phyloP scores from a whole-genome alignment of 148 eudicot genomes.

The Rhododendron simsii region DNA sequence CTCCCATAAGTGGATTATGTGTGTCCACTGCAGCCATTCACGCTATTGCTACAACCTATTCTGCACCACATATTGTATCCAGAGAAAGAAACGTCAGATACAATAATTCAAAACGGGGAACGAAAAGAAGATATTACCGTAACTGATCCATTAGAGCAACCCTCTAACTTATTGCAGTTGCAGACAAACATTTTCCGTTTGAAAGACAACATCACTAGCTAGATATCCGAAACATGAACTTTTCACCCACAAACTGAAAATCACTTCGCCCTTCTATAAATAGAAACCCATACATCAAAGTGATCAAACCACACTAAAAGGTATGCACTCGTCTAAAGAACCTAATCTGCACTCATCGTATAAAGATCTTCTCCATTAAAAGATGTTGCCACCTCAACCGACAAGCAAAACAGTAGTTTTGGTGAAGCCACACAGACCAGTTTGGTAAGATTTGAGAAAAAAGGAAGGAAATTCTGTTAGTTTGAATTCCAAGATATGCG shows the following conservation, averaged over 20 bases:
- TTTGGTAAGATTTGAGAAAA: background rate
- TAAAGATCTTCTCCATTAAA: background rate
- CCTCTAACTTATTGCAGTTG: background rate
- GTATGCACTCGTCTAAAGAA: background rate
- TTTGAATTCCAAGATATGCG: background rate
- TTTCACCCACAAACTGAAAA: background rate
- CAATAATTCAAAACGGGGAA: background rate
- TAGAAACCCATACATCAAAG: background rate
- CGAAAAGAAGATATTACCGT: background rate
- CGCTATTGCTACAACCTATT: slow-evolving; percentile 17
- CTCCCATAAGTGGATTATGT: slow-evolving; percentile 54
- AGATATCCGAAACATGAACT: background rate
- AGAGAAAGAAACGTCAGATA: background rate
- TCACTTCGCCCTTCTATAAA: background rate
- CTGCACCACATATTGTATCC: slow-evolving; percentile 20
- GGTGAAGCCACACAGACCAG: background rate
- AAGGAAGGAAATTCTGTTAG: background rate
- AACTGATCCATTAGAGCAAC: background rate
- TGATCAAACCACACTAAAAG: background rate
- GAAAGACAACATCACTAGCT: background rate
- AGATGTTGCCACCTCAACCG: background rate
- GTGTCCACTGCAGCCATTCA: slow-evolving; percentile 72
- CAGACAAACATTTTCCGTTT: background rate
- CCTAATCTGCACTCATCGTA: background rate
- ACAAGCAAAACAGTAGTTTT: background rate